phyloP scores from a whole-genome alignment of 176 grass and related monocot species.

The Avena insularis region DNA sequence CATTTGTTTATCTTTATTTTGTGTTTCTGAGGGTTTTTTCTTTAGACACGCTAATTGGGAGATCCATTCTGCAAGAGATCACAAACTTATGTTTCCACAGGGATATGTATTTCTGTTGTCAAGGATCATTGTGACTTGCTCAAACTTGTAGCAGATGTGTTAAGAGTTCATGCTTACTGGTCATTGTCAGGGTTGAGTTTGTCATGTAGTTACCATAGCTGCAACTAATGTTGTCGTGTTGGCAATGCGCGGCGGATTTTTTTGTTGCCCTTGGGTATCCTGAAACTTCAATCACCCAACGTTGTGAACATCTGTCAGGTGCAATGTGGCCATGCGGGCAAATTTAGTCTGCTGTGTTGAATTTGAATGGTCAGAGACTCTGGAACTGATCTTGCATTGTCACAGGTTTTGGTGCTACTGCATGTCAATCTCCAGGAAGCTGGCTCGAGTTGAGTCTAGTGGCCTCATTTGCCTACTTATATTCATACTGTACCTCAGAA shows the following conservation, averaged over 20 bases:
- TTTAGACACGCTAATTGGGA: neutral
- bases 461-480: neutral
- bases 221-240: neutral
- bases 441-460: neutral
- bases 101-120: neutral
- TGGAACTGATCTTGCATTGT: neutral
- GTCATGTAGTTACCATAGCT: neutral
- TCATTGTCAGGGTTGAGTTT: neutral
- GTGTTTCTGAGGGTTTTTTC: neutral
- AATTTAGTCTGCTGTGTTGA: neutral
- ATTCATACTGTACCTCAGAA: neutral
- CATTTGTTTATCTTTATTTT: neutral
- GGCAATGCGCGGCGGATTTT: neutral
- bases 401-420: neutral
- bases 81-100: neutral
- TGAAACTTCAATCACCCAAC: neutral
- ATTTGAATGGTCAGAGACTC: neutral
- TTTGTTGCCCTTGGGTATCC: neutral
- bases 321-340: neutral
- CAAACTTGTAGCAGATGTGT: conserved; percentile 2
- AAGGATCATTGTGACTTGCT: neutral
- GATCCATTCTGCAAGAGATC: neutral
- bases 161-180: neutral
- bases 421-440: neutral
- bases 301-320: neutral